Evolutionary conservation across 805 yeast species (phyloP), one percentile per base, ranked within the genome.

Genomic region (Candida pseudoglaebosa): DNA sequence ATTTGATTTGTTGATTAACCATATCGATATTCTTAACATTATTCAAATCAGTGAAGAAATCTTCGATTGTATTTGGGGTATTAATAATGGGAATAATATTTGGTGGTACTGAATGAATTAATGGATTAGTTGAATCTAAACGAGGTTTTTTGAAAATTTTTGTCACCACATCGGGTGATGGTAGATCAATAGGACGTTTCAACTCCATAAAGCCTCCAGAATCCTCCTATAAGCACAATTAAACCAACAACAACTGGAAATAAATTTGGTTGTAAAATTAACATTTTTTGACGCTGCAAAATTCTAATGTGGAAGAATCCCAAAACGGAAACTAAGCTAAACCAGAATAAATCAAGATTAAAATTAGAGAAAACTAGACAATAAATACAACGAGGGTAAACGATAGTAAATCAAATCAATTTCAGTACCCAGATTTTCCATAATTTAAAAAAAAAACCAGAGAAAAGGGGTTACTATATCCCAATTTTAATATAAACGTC

Each of bases 71-170:
- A 21, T 56, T 48, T n/a, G 70, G 65, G 10, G 49, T 46, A n/a
- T 53, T 47, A n/a, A 68, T 43, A 4, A 68, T 53, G 3, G 73
- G 72, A 6, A 66, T 35, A 14, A 60, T 56, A n/a, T 47, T 45
- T 13, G 60, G 50, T 1, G 73, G 73, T n/a, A 64, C 55, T 9
- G 61, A 52, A 40, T 68, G 70, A 16, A 61, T 42, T 18, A 56
- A 38, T 6, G 65, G 55, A 13, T 48, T 41, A 22, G 40, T 20
- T 4, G 36, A 18, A 18, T 34, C 29, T 10, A 26, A 9, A 14
- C 29, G 28, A 20, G 28, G 34, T 8, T 37, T 33, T 35, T 40
- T 35, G 29, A 48, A 40, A 28, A 50, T 48, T 14, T 44, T 36
- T 18, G 43, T 47, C 33, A 47, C 37, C 9, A 36, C 34, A 40